Evolutionary conservation across 495 filamentous ascomycete genomes (phyloP), one percentile per base, ranked within the genome.

Genomic region (Elaphomyces granulatus): DNA sequence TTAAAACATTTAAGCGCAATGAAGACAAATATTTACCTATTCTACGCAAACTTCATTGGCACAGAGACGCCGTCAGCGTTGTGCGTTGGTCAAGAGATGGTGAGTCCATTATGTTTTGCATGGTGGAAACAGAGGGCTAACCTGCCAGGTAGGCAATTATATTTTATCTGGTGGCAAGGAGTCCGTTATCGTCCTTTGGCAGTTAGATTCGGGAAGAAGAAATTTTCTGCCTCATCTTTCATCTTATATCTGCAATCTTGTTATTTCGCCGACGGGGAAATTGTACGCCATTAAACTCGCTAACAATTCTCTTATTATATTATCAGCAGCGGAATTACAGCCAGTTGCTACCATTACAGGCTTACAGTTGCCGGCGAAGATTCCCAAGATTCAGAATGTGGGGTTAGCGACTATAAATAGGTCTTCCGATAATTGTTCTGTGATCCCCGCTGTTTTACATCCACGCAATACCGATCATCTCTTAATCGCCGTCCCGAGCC

Each of bases 111-210:
- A 43, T 20, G 7, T 17, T 14, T 28, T 31, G 40, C 12, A 42
- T 32, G 3, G 15, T 39, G 30, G 30, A 16, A 7, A 32, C 14
- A 23, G 8, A 1, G 26, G 12, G 34, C 47, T 49, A 33, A 53
- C 38, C 6, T 40, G 15, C 32, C 50, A 44, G 38, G 15, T 38
- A 94, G 87, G 87, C n/a, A 88, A 94, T 49, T 98, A 98, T 52
- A 56, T 96, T 21, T 78, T 98, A 21, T 96, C 90, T 31, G 90
- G 90, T 42, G 92, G 90, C 8, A 70, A 74, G 9, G 90, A 96
- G 57, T 85, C 84, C 1, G 86, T 90, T 3, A 62, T 99, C 36
- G 82, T 95, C 12, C 59, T 94, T n/a, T 99, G 87, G 87, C 90
- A 99, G 55, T 59, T 96, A 15, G 84, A 90, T 43, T 94, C 88